Percentiles rank a stretch among this genome's conserved stretches.
These are phyloP conservation scores for Epichloe bromicola DNA, from an alignment of 2,329 filamentous ascomycete genomes.

Conservation along the genomic window DNA sequence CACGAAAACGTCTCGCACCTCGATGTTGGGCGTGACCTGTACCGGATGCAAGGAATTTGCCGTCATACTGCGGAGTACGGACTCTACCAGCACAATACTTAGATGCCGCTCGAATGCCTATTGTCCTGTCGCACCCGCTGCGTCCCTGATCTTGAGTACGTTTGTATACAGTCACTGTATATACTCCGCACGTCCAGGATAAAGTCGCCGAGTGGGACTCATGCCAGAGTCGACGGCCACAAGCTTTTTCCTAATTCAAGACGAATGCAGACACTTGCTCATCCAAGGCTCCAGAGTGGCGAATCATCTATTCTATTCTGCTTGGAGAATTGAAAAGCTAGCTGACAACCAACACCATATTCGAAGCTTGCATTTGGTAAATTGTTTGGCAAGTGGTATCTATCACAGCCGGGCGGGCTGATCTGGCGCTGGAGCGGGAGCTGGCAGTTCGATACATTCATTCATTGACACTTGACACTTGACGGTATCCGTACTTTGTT, in stretches of 20 bases:
- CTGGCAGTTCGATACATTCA: no score
- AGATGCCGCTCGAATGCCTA: neutral
- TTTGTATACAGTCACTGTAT: no score
- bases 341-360: neutral
- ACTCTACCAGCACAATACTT: neutral
- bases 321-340: neutral
- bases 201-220: neutral
- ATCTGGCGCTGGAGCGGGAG: no score
- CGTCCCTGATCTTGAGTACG: no score
- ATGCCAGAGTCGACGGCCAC: neutral
- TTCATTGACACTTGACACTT: no score
- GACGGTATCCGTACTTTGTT: no score
- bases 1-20: neutral
- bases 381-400: no score
- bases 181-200: neutral
- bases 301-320: neutral
- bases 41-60: neutral
- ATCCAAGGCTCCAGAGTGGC: neutral
- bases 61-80: neutral
- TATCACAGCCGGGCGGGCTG: no score
- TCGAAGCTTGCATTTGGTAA: no score
- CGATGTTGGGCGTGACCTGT: neutral
- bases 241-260: neutral
- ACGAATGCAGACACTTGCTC: neutral
- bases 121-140: neutral